Evolutionary conservation across 1,139 yeast species (phyloP), one percentile per base, ranked within the genome.

Genomic region (Debaryomycetaceae sp.): DNA sequence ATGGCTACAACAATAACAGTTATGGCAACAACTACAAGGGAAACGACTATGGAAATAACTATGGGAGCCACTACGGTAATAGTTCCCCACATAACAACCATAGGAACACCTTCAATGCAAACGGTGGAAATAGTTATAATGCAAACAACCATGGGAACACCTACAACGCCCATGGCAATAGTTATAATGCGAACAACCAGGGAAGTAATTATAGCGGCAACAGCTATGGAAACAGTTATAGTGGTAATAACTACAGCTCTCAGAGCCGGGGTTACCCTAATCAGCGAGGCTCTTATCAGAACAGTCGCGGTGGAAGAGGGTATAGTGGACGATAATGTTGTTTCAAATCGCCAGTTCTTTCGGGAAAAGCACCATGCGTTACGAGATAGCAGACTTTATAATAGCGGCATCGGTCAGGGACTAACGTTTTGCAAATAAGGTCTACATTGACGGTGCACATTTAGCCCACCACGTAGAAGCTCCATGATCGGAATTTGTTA

Each of bases 151-250:
- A 16, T 11, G 13, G 14, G 4, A 18, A 26, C 28, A 16, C 22
- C 15, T 20, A 26, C 24, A 22, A 27, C 22, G 15, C n/a, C 24
- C 24, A 22, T 7, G 24, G 22, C 14, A 27, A 27, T 21, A 19
- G 24, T 16, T 28, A 38, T 24, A 32, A 30, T 25, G 33, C 26
- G 21, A 29, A 30, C 21, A 29, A 30, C 27, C 26, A 30, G 13
- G 32, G 32, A 16, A 24, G 22, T 20, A 15, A 27, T 26, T 24
- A 30, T 11, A 25, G 32, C 20, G 38, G 38, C 36, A 37, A 33
- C 12, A 32, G 37, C 16, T 21, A 34, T 22, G 33, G 38, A 30
- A 32, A 35, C 18, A 34, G 35, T 24, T 23, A 25, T 21, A 28
- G 30, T 16, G 29, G 33, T 27, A 24, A 36, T 12, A 32, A 34